These are phyloP conservation scores for Sporothrix brunneoviolacea DNA, from an alignment of 2,329 filamentous ascomycete species.

Conservation along the genomic window DNA sequence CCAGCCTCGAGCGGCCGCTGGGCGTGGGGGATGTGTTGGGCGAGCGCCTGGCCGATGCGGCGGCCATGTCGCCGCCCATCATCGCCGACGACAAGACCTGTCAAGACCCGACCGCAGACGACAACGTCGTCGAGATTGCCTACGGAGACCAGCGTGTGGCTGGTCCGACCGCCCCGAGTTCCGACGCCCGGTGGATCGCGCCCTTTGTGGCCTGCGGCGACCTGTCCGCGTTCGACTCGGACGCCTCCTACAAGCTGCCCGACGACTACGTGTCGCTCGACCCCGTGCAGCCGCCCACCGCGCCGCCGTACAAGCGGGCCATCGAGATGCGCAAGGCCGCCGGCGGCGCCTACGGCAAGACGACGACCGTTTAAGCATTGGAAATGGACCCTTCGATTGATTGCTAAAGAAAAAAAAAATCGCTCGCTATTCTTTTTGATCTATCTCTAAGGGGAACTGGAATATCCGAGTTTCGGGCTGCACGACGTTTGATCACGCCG, in stretches of 20 bases:
- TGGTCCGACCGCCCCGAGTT: not conserved
- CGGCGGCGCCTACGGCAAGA: slow-evolving; percentile 73
- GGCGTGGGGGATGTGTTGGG: slow-evolving; percentile 53
- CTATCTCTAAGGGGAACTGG: too few species aligned
- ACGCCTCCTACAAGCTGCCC: slow-evolving; percentile 86
- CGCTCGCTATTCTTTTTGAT: too few species aligned
- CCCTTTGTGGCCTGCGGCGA: slow-evolving; percentile 97
- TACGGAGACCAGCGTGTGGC: slow-evolving; percentile 37
- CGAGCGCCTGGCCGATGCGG: not conserved
- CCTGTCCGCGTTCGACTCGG: slow-evolving; percentile 87
- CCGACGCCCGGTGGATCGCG: slow-evolving; percentile 66
- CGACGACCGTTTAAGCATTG: too few species aligned
- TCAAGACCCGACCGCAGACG: slow-evolving; percentile 20
- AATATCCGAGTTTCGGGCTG: too few species aligned
- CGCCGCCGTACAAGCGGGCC: slow-evolving; percentile 88
- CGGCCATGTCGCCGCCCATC: too few species aligned
- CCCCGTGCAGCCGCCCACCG: slow-evolving; percentile 90
- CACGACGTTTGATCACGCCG: too few species aligned
- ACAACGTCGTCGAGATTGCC: slow-evolving; percentile 41
- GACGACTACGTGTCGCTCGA: slow-evolving; percentile 81
- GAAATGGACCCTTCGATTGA: too few species aligned
- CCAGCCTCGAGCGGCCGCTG: slow-evolving; percentile 68
- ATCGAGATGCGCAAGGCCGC: slow-evolving; percentile 73
- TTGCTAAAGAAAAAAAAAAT: not conserved
- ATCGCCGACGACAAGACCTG: too few species aligned